Evolutionary conservation across 768 basidiomycete species (phyloP), one percentile per base, ranked within the genome.

Genomic region (Chiua virens): DNA sequence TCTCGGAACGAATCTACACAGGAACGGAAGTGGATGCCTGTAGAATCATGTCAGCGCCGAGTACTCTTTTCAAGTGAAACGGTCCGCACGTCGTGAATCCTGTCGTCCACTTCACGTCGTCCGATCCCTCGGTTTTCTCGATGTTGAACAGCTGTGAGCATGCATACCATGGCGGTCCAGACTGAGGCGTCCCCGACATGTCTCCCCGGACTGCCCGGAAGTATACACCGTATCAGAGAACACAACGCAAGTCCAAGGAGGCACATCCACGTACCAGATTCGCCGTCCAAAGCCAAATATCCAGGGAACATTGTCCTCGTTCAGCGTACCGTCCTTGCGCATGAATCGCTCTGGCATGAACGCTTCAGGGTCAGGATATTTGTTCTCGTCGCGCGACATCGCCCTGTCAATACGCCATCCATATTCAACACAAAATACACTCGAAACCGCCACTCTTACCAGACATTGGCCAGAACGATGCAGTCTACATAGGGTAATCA

Each of bases 281-380:
- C 57, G 54, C 35, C 52, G 57, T 2, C 63, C 63, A 14, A 65
- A 64, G 7, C 60, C 63, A 45, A 64, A 63, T 2, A 5, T 3
- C 45, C 54, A 57, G 2, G 45, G 0, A 30, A 58, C 7, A 7
- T 34, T 49, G 41, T 60, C 59, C 0, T 55, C 54, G 17, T 53
- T 58, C 32, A 63, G 23, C 8, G 50, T 48, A 8, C 62, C 58
- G 5, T 64, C 58, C 3, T 14, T 18, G 0, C 18, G 30, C 30
- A 72, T 64, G 53, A 71, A 77, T 4, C 75, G 59, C 15, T 72
- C 75, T 3, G 74, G 75, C n/a, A 62, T 59, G 61, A 75, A 76
- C 11, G 18, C 30, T 0, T 59, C 43, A 4, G 73, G 67, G 5
- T 72, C 55, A 5, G 68, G 66, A 49, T 73, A 75, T 27, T 59